Evolutionary conservation across 129 eudicot species (phyloP).

Genomic region (Erigeron canadensis): DNA sequence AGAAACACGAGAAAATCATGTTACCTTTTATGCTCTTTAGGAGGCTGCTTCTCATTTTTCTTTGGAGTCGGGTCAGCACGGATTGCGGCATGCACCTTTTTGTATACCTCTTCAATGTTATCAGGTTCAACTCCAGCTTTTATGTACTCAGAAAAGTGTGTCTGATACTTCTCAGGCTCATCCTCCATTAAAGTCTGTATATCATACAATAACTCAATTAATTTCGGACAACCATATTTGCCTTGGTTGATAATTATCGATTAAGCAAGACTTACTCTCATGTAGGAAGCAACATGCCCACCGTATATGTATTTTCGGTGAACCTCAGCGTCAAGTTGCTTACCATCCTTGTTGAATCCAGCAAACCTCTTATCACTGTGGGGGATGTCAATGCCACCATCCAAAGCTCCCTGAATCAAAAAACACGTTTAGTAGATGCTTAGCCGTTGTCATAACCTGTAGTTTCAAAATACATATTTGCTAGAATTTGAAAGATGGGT

Average conservation of each 20-base stretch:
- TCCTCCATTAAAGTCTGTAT: slow-evolving; percentile 62
- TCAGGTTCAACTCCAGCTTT: slow-evolving; percentile 67
- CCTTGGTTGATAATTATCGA: not conserved
- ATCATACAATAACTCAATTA: not conserved
- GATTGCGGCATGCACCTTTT: slow-evolving; percentile 90
- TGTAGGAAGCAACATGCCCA: slow-evolving; percentile 62
- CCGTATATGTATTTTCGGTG: slow-evolving; percentile 62
- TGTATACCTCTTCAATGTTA: slow-evolving; percentile 67
- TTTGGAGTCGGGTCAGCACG: slow-evolving; percentile 44
- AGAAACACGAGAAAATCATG: not conserved
- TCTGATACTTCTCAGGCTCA: slow-evolving; percentile 79
- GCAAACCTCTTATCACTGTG: slow-evolving; percentile 65
- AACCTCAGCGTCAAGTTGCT: slow-evolving; percentile 55
- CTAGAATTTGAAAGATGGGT: not conserved
- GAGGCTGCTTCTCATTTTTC: slow-evolving; percentile 34
- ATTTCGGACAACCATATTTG: not conserved
- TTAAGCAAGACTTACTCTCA: slow-evolving; percentile 35
- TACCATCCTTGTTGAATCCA: slow-evolving; percentile 48
- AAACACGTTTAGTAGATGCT: not conserved
- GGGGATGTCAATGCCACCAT: slow-evolving; percentile 57
- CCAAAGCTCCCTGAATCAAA: slow-evolving; percentile 53
- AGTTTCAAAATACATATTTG: not conserved
- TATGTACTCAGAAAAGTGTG: slow-evolving; percentile 65
- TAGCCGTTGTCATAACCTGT: not conserved
- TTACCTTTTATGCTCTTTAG: slow-evolving; percentile 45